Evolutionary conservation across 2,329 filamentous ascomycete species (phyloP), one percentile per base, ranked within the genome.

Genomic region (Neofusicoccum ribis): DNA sequence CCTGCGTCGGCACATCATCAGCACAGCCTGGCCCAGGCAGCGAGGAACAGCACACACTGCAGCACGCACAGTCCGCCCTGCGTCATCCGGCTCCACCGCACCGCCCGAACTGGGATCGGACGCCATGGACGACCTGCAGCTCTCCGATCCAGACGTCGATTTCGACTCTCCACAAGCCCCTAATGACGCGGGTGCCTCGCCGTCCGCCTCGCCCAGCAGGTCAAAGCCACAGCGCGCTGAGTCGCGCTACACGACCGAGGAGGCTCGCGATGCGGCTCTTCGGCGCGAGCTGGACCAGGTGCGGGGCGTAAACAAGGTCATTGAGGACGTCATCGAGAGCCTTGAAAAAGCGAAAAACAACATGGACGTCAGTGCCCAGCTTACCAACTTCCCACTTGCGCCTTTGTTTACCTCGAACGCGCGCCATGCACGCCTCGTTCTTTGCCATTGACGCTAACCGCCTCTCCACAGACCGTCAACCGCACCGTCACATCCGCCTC

Each of bases 401-500:
- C 27, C 27, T 31, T 31, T 31, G 27, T 31, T 20, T 23, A 17
- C 34, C 49, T 14, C 39, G 20, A 15, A n/a, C 5, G 34, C 17
- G 46, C 46, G 46, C 47, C 34, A 31, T 36, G 23, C 54, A 31
- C n/a, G 20, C 23, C 56, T 37, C 15, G 12, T 34, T 20, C 34
- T 51, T n/a, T n/a, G 8, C 36, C 56, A 12, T 15, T 65, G 20
- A 65, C n/a, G 31, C 56, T 63, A 23, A 54, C 15, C 12, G n/a
- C 20, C n/a, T 34, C 43, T 34, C 34, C 43, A 8, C 68, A 91
- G 91, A 96, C 90, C 27, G 93, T 98, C 41, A 90, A 90, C 63
- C 86, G 86, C 67, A 97, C 95, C 3, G 93, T 98, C 47, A 86
- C 86, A 69, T 94, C 93, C 64, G 93, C 95, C 3, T 96, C 93